Evolutionary conservation across 768 basidiomycete genomes (phyloP).

Genomic region (Leccinum truebloodii): DNA sequence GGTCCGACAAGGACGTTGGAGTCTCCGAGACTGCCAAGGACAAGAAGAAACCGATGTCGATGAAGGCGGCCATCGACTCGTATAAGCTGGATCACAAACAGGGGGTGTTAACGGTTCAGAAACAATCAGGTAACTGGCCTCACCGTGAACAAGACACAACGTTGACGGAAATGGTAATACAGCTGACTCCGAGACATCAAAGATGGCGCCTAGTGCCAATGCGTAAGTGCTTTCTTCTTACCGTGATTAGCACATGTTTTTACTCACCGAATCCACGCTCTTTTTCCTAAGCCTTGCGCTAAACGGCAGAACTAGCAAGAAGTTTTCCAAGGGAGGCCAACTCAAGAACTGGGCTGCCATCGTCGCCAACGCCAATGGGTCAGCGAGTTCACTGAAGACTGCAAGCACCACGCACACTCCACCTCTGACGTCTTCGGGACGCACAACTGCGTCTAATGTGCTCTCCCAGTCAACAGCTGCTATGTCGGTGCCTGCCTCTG

Average conservation of each 20-base stretch:
- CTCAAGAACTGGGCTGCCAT: background rate
- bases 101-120: no score
- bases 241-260: background rate
- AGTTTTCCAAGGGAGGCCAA: background rate
- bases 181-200: background rate
- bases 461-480: background rate
- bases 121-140: no score
- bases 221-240: background rate
- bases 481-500: background rate
- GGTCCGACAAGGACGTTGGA: background rate
- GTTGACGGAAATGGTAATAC: background rate
- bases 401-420: background rate
- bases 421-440: background rate
- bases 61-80: background rate
- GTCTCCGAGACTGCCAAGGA: background rate
- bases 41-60: background rate
- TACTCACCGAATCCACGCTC: background rate
- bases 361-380: background rate
- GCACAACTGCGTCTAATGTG: background rate
- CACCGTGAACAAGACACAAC: no score
- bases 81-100: background rate
- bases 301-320: background rate
- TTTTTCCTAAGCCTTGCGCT: background rate
- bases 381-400: background rate
- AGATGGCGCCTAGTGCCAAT: background rate